Conservation (phyloP, 768 basidiomycete species). For the Xerocomus potaroensis region DNA sequence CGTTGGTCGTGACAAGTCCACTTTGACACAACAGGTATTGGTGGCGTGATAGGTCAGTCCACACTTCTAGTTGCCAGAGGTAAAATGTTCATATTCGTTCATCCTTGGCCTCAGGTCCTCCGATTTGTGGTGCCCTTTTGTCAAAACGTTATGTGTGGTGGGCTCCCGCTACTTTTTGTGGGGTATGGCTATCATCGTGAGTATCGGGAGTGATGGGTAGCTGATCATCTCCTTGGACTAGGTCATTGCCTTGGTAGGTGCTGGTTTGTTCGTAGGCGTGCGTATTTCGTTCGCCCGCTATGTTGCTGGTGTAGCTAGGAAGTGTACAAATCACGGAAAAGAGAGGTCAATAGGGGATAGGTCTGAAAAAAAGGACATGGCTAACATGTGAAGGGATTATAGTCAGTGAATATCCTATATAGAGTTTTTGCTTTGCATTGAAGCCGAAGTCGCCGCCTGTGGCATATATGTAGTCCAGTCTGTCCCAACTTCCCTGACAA, state of each 20-base stretch:
- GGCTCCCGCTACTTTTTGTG: constrained; percentile 51
- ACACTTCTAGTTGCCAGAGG: no score
- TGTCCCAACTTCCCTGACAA: no score
- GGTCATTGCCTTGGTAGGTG: constrained; percentile 8
- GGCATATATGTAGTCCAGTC: no score
- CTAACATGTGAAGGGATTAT: neutral
- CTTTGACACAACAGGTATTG: constrained; percentile 5
- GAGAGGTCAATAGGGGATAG: neutral
- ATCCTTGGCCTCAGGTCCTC: constrained; percentile 41
- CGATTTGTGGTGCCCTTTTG: constrained; percentile 54
- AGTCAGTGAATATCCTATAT: no score
- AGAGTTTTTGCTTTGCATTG: no score
- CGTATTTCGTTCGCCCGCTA: constrained; percentile 7
- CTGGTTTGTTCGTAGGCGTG: constrained; percentile 8
- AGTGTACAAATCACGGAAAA: neutral
- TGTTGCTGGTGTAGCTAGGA: no score
- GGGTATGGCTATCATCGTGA: constrained; percentile 21
- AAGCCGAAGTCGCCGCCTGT: no score
- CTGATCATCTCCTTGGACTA: neutral
- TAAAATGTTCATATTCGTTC: no score
- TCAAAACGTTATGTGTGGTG: constrained; percentile 51
- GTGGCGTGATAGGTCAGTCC: neutral
- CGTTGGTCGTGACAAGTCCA: no score
- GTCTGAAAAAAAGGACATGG: neutral
- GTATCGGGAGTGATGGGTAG: no score